These are phyloP conservation scores for Keithomyces neogunnii DNA, from an alignment of 2,329 filamentous ascomycete species.

Conservation along the genomic window DNA sequence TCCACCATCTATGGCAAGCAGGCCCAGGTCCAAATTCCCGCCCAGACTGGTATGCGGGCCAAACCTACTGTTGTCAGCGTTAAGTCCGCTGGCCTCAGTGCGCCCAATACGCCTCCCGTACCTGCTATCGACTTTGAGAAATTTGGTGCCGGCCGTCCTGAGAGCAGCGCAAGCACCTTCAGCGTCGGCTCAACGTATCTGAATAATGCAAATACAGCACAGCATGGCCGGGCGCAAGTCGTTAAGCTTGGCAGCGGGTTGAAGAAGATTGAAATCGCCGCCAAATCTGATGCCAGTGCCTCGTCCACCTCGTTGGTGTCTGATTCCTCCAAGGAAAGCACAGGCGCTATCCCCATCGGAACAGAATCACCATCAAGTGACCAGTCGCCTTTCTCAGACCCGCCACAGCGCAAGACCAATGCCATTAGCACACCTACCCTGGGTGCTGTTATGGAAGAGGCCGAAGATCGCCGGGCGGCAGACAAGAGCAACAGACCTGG, in stretches of 20 bases:
- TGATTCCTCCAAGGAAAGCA: constrained; percentile 14
- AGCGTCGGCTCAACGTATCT: constrained; percentile 62
- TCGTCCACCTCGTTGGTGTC: constrained; percentile 14
- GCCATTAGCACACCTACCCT: constrained; percentile 35
- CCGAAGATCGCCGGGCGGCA: constrained; percentile 28
- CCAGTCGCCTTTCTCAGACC: constrained; percentile 53
- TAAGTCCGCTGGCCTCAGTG: constrained; percentile 54
- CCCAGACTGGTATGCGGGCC: constrained; percentile 77
- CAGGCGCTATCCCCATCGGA: constrained; percentile 38
- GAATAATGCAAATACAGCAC: constrained; percentile 55
- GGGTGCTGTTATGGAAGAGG: constrained; percentile 47
- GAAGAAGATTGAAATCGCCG: constrained; percentile 35
- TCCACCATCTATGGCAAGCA: constrained; percentile 93
- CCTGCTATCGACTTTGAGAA: constrained; percentile 60
- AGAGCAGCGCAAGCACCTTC: constrained; percentile 51
- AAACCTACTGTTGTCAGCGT: constrained; percentile 93
- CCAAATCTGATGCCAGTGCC: constrained; percentile 27
- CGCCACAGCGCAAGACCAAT: constrained; percentile 26
- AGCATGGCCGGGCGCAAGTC: constrained; percentile 49
- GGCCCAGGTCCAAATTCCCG: constrained; percentile 71
- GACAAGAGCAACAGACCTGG: constrained; percentile 17
- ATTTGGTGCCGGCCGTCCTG: constrained; percentile 40
- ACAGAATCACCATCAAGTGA: constrained; percentile 41
- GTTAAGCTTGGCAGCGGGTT: constrained; percentile 46
- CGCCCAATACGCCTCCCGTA: constrained; percentile 58